Percentiles rank a stretch among this genome's conserved stretches.
Evolutionary conservation across 805 yeast genomes (phyloP).

Genomic region (Wickerhamomyces xylosicus): DNA sequence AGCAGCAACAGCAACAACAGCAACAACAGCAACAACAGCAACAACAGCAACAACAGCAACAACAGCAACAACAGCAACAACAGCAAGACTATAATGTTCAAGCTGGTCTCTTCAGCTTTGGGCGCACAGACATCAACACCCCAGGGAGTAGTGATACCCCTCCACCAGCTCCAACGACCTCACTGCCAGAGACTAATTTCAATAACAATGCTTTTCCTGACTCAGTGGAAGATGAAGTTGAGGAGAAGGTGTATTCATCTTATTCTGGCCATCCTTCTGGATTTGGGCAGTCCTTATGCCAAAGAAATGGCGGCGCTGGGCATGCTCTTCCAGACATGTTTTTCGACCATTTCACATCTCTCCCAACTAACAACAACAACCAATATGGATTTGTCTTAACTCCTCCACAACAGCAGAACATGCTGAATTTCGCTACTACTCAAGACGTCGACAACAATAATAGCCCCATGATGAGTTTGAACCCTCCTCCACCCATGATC

Average conservation of each 20-base stretch:
- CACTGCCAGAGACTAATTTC: not conserved
- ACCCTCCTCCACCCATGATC: slow-evolving; percentile 6
- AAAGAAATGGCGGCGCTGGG: not conserved
- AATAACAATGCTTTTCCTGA: not conserved
- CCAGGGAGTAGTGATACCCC: not conserved
- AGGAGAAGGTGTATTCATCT: not conserved
- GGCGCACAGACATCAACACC: not conserved
- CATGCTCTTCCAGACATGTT: not conserved
- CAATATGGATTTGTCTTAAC: not conserved
- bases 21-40: not conserved
- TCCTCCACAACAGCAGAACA: not conserved
- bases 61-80: not conserved
- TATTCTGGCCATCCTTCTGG: not conserved
- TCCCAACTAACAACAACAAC: not conserved
- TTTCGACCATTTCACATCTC: not conserved
- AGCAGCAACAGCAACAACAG: no score
- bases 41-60: no score
- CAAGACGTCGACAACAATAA: no score
- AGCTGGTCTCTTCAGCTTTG: not conserved
- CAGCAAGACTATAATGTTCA: not conserved
- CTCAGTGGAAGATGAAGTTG: not conserved
- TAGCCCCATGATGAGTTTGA: not conserved
- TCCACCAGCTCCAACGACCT: not conserved
- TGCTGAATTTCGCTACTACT: not conserved
- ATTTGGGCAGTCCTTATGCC: not conserved